Conservation (phyloP, 495 filamentous ascomycete genomes). For the Penicillium taxi region DNA sequence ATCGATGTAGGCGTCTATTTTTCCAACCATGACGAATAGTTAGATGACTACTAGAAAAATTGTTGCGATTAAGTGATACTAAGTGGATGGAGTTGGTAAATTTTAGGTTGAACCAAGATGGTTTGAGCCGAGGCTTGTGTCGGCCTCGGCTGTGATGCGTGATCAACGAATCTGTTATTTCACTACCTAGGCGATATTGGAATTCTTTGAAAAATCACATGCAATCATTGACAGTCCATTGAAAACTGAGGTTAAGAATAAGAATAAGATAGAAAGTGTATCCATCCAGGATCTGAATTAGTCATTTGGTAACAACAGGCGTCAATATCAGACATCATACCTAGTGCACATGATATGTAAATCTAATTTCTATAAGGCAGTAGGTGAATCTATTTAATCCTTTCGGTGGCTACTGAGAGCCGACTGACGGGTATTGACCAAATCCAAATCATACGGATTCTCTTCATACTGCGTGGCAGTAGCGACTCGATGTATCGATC, state of each 20-base stretch:
- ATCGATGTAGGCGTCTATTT: constrained; percentile 23
- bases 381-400: too few species aligned
- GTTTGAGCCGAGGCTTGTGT: constrained; percentile 22
- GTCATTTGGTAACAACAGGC: too few species aligned
- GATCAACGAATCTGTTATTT: constrained; percentile 13
- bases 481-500: constrained; percentile 16
- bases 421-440: constrained; percentile 31
- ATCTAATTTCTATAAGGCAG: too few species aligned
- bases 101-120: constrained; percentile 15
- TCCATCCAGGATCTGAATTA: too few species aligned
- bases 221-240: too few species aligned
- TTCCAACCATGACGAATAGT: constrained; percentile 14
- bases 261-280: too few species aligned
- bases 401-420: constrained; percentile 18
- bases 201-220: too few species aligned
- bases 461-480: constrained; percentile 31
- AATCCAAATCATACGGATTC: constrained; percentile 32
- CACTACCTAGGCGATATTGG: too few species aligned
- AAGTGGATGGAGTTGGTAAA: constrained; percentile 4
- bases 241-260: too few species aligned
- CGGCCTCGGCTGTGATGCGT: constrained; percentile 18
- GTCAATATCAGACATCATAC: too few species aligned
- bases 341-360: too few species aligned
- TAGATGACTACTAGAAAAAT: not conserved
- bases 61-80: constrained; percentile 5